These are phyloP conservation scores for Triticum monococcum DNA, from an alignment of 176 grass and related monocot species.

Conservation along the genomic window DNA sequence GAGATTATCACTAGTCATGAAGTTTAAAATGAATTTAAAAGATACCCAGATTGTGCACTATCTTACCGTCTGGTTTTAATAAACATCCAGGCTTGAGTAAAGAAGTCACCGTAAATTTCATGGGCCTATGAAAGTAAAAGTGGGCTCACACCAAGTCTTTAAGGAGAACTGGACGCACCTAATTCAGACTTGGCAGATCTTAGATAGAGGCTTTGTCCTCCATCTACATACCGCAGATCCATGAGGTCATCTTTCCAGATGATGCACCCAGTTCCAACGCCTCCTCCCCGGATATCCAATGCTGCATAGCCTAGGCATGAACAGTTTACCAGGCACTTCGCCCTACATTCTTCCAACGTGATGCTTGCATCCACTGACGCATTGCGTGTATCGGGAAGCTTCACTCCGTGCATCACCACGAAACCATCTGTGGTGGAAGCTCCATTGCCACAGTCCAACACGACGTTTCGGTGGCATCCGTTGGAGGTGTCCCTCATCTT, in stretches of 20 bases:
- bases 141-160: no score
- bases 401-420: conserved; percentile 3
- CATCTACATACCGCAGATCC: conserved; percentile 9
- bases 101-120: no score
- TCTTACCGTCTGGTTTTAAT: no score
- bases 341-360: conserved; percentile 14
- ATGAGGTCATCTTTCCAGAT: background rate
- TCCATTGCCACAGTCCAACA: conserved; percentile 17
- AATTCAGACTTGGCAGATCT: background rate
- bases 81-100: no score
- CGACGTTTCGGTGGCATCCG: conserved; percentile 25
- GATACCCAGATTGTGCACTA: no score
- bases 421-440: no score
- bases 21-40: no score
- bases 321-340: conserved; percentile 43
- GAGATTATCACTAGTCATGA: no score
- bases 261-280: background rate
- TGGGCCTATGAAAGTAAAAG: no score
- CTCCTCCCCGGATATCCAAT: background rate
- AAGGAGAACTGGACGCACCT: background rate
- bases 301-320: conserved; percentile 46
- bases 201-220: conserved; percentile 8
- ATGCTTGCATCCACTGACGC: background rate
- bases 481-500: background rate
- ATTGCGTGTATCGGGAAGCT: conserved; percentile 30